These are phyloP conservation scores for Fusarium nurragi DNA, from an alignment of 2,329 filamentous ascomycete species.

Conservation along the genomic window DNA sequence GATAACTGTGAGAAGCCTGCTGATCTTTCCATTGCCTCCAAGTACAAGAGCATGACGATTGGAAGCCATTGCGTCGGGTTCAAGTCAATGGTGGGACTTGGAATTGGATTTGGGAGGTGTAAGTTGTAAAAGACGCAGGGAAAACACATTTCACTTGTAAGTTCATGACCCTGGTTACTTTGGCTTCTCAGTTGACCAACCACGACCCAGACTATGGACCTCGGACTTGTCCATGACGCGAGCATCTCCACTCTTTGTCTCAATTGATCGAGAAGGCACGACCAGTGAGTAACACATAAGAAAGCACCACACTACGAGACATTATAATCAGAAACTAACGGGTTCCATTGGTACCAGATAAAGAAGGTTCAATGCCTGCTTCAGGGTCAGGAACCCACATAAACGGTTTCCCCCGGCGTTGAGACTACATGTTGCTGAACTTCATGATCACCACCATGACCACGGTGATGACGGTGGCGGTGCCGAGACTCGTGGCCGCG, in stretches of 20 bases:
- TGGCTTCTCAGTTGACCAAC: slow-evolving; percentile 3
- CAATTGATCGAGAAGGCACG: slow-evolving; percentile 4
- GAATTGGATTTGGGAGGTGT: not conserved
- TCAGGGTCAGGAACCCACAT: not conserved
- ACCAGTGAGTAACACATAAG: not conserved
- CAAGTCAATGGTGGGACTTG: not conserved
- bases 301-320: not conserved
- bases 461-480: not conserved
- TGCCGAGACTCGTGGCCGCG: not conserved
- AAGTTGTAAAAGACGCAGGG: slow-evolving; percentile 21
- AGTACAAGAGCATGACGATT: slow-evolving; percentile 68
- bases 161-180: slow-evolving; percentile 17
- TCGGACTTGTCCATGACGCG: slow-evolving; percentile 36
- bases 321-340: not conserved
- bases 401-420: not conserved
- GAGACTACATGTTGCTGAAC: not conserved
- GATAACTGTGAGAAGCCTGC: slow-evolving; percentile 74
- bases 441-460: not conserved
- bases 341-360: not conserved
- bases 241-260: slow-evolving; percentile 34
- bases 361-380: not conserved
- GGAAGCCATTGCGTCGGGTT: slow-evolving; percentile 23
- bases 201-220: slow-evolving; percentile 23
- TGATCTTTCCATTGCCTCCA: slow-evolving; percentile 79
- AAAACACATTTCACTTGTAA: slow-evolving; percentile 5